Evolutionary conservation across 305 asterid genomes (phyloP), one percentile per base, ranked within the genome.

Genomic region (Solanum hybrid): DNA sequence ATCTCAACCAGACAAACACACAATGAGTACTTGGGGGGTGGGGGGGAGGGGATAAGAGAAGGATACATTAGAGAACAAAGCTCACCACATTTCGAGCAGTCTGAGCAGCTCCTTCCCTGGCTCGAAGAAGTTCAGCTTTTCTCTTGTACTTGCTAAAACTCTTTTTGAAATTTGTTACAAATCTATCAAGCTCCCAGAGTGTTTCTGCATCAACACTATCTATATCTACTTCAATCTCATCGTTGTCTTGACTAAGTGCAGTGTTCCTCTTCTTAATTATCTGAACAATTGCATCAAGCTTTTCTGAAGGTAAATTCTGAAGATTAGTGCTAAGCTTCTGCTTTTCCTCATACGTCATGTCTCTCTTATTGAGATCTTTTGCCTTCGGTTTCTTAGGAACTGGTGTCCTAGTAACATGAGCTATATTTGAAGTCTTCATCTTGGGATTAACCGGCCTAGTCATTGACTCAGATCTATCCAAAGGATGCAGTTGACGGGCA

Each of bases 111-210:
- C 34, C 75, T 12, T 85, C 88, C 89, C 92, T 92, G 37, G 93
- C 94, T 91, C 90, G 97, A 79, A 46, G 93, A 82, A 91, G 93
- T 88, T 95, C 97, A 89, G 97, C 96, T 87, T 93, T 92, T 89
- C 95, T 91, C 92, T 92, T 95, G 72, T 93, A 90, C 92, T 95
- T 96, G 96, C 95, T 96, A 93, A 96, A 89, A 91, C 93, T 92
- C 94, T 95, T 96, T 91, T 94, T 96, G 94, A 90, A 94, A 90
- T 94, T 95, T 27, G 95, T 93, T 89, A 96, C 97, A 89, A 94
- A 95, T 87, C 98, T 92, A 92, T 96, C 97, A 42, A 96, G 98
- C 93, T 96, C 97, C 97, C 97, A 96, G 27, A 96, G 94, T 22
- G 98, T 96, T 91, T 96, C 98, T 11, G 95, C 91, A 87, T 96